phyloP scores from a whole-genome alignment of 306 rosid species.

The Castanea mollissima region DNA sequence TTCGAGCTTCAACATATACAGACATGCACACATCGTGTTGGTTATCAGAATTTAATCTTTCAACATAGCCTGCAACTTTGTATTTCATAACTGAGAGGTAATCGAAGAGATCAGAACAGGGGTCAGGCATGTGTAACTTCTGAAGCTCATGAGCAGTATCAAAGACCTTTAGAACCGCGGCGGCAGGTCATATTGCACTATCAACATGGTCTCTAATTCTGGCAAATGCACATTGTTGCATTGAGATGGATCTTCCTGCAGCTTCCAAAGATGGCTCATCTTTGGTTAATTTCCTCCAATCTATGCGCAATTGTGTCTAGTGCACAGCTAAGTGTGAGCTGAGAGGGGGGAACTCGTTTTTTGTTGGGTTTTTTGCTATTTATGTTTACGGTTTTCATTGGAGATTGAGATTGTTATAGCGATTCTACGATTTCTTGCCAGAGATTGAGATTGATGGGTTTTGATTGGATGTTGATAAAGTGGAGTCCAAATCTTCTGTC shows the following conservation, averaged over 20 bases:
- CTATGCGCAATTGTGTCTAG: constrained; percentile 45
- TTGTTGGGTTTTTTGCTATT: no score
- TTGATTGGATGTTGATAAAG: no score
- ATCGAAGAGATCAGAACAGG: constrained; percentile 43
- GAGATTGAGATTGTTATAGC: no score
- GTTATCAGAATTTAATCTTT: constrained; percentile 47
- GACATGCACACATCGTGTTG: constrained; percentile 50
- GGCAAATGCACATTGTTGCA: constrained; percentile 21
- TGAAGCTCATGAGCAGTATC: constrained; percentile 53
- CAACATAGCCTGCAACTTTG: constrained; percentile 46
- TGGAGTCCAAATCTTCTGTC: no score
- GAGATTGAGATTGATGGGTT: no score
- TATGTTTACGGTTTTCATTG: no score
- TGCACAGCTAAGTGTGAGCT: not conserved
- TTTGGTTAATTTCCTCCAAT: constrained; percentile 41
- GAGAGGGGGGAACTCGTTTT: no score
- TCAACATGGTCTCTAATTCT: constrained; percentile 44
- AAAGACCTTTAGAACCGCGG: constrained; percentile 59
- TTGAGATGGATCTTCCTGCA: constrained; percentile 24
- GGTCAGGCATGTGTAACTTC: constrained; percentile 31
- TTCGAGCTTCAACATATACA: constrained; percentile 52
- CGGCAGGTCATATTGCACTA: constrained; percentile 53
- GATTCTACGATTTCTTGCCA: no score
- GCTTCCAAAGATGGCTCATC: constrained; percentile 45
- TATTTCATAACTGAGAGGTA: constrained; percentile 44